Percentiles rank a stretch among this genome's conserved stretches.
phyloP scores from a whole-genome alignment of 768 basidiomycete species.

The Filobasidium wieringae region DNA sequence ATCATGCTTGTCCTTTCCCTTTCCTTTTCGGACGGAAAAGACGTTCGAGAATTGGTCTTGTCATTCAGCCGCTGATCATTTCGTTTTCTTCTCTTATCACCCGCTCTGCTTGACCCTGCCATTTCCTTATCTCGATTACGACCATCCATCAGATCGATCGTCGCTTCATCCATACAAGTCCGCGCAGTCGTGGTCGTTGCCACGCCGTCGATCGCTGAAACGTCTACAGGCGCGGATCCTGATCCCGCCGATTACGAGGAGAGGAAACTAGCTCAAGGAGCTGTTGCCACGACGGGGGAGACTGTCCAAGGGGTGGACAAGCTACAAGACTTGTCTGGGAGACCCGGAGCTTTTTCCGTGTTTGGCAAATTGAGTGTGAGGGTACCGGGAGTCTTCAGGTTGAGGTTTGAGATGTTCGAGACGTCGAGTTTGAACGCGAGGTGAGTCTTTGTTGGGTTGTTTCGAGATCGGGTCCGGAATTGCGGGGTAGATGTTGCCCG shows the following conservation, averaged over 20 bases:
- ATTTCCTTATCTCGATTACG: no score
- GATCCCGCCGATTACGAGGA: conserved; percentile 18
- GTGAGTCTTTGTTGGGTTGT: no score
- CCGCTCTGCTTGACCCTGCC: no score
- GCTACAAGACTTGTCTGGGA: conserved; percentile 29
- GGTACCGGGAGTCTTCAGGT: conserved; percentile 35
- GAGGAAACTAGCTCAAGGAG: conserved; percentile 32
- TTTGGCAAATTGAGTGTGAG: conserved; percentile 37
- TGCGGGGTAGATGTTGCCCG: no score
- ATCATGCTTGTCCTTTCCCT: no score
- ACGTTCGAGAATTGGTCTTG: no score
- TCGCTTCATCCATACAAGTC: not conserved
- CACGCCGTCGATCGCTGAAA: not conserved
- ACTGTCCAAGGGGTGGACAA: conserved; percentile 35
- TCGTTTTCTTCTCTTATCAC: no score
- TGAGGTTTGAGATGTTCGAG: conserved; percentile 36
- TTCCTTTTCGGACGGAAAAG: no score
- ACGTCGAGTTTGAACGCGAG: no score
- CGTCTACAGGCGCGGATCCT: not conserved
- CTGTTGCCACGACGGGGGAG: conserved; percentile 37
- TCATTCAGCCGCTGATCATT: no score
- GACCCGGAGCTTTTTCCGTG: conserved; percentile 30
- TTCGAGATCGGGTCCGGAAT: no score
- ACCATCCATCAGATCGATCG: not conserved
- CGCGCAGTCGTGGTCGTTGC: not conserved